A percentile compares a stretch with the other conserved stretches of the same genome.
Evolutionary conservation across 1,284 basidiomycete species (phyloP).

Genomic region (Microbotryomycetes sp.): DNA sequence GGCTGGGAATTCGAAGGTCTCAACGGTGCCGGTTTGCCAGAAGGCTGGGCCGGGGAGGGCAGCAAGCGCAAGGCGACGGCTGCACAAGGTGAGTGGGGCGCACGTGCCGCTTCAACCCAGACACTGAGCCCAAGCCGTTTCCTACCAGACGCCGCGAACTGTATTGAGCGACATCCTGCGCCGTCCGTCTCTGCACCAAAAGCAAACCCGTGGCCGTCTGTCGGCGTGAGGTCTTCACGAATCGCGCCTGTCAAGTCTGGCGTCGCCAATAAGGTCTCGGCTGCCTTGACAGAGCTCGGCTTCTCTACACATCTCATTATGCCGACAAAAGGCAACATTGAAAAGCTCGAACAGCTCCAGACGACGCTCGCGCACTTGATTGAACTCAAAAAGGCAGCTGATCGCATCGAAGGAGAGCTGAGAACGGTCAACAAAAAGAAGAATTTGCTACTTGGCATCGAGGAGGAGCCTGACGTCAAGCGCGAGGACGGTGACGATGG

Average conservation of each 20-base stretch:
- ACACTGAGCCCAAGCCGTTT: neutral
- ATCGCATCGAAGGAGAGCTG: slow-evolving; percentile 76
- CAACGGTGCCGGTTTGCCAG: slow-evolving; percentile 24
- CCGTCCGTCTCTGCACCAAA: slow-evolving; percentile 56
- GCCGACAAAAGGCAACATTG: slow-evolving; percentile 74
- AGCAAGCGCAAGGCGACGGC: slow-evolving; percentile 29
- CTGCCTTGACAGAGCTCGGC: slow-evolving; percentile 66
- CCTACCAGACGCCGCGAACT: slow-evolving; percentile 58
- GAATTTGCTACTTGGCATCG: slow-evolving; percentile 39
- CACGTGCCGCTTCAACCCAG: neutral
- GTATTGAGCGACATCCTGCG: slow-evolving; percentile 64
- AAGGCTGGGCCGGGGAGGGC: slow-evolving; percentile 32
- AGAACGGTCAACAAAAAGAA: slow-evolving; percentile 59
- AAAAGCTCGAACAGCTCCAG: slow-evolving; percentile 62
- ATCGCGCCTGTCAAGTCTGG: slow-evolving; percentile 66
- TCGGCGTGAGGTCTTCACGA: slow-evolving; percentile 67
- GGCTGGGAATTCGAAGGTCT: slow-evolving; percentile 28
- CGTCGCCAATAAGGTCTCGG: slow-evolving; percentile 61
- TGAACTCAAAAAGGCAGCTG: slow-evolving; percentile 79
- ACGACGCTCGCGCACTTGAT: slow-evolving; percentile 63
- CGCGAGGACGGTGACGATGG: neutral
- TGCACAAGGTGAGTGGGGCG: slow-evolving; percentile 26
- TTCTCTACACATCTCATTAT: slow-evolving; percentile 74
- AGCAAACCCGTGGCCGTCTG: slow-evolving; percentile 60
- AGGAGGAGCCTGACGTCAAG: neutral